Percentiles rank a stretch among this genome's conserved stretches.
Evolutionary conservation across 108 stramenopile genomes (phyloP).

Genomic region (Nitzschia sp.): DNA sequence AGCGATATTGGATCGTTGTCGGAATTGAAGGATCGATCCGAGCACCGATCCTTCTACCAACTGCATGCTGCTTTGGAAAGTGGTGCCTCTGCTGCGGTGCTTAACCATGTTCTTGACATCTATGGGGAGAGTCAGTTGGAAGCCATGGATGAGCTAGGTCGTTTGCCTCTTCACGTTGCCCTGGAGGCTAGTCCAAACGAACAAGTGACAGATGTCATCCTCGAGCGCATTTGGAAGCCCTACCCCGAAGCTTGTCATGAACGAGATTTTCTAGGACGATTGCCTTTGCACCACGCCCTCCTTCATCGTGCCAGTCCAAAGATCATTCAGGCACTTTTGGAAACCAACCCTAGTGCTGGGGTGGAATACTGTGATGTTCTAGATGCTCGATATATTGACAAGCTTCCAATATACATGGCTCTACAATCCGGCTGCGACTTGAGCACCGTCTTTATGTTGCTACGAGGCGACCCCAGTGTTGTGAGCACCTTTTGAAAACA

Average conservation of each 20-base stretch:
- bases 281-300: slow-evolving; percentile 46
- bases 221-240: slow-evolving; percentile 32
- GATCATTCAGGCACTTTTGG: slow-evolving; percentile 33
- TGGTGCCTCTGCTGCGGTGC: slow-evolving; percentile 31
- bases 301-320: slow-evolving; percentile 22
- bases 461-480: slow-evolving; percentile 48
- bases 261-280: slow-evolving; percentile 34
- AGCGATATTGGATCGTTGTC: neutral
- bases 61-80: slow-evolving; percentile 51
- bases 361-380: slow-evolving; percentile 18
- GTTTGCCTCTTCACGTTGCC: slow-evolving; percentile 42
- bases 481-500: neutral
- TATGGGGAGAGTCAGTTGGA: slow-evolving; percentile 25
- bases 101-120: slow-evolving; percentile 27
- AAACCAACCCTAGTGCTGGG: slow-evolving; percentile 32
- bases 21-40: neutral
- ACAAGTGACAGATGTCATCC: slow-evolving; percentile 2
- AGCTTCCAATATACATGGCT: slow-evolving; percentile 43
- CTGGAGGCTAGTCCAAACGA: neutral
- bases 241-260: slow-evolving; percentile 20
- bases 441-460: slow-evolving; percentile 41
- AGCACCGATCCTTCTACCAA: slow-evolving; percentile 33
- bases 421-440: slow-evolving; percentile 43
- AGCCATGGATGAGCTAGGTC: slow-evolving; percentile 23
- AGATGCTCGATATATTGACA: slow-evolving; percentile 17